Conservation (phyloP, 164 flowering plant genomes). For the Chloranthus sessilifolius region DNA sequence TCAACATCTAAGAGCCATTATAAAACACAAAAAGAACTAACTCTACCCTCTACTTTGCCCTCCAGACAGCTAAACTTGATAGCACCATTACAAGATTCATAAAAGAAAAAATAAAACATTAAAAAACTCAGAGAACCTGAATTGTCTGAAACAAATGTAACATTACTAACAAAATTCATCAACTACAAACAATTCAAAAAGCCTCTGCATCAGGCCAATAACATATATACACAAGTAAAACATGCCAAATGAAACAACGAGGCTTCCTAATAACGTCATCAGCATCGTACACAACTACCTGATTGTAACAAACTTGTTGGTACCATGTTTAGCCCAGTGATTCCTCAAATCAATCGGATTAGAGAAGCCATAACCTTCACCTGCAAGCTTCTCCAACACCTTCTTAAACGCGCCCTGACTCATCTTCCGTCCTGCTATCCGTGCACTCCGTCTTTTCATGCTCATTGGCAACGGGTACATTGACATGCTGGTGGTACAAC, state of each 20-base stretch:
- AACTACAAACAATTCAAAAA: conserved; percentile 22
- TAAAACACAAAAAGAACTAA: too few relatives aligned
- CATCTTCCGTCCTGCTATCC: conserved; percentile 95
- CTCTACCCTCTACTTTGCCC: too few relatives aligned
- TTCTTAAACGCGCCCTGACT: conserved; percentile 92
- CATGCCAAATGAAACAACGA: conserved; percentile 33
- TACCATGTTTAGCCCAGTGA: conserved; percentile 93
- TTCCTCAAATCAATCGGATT: conserved; percentile 78
- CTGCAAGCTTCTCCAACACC: conserved; percentile 78
- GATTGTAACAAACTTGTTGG: conserved; percentile 91
- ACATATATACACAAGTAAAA: conserved; percentile 38
- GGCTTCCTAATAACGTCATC: conserved; percentile 16
- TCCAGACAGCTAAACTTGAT: too few relatives aligned
- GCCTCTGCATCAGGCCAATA: conserved; percentile 34
- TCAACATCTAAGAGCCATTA: too few relatives aligned
- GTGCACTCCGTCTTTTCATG: conserved; percentile 77
- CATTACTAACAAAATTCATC: conserved; percentile 28
- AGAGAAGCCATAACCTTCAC: conserved; percentile 66
- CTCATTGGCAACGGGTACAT: conserved; percentile 89
- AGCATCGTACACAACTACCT: conserved; percentile 47
- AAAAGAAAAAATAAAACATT: too few relatives aligned
- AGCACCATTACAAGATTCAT: too few relatives aligned
- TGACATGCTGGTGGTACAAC: conserved; percentile 80
- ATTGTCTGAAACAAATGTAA: conserved; percentile 28
- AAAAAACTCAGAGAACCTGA: conserved; percentile 17